Percentiles rank a stretch among this genome's conserved stretches.
These are phyloP conservation scores for Mesembryanthemum crystallinum DNA, from an alignment of 148 eudicot genomes.

Conservation along the genomic window DNA sequence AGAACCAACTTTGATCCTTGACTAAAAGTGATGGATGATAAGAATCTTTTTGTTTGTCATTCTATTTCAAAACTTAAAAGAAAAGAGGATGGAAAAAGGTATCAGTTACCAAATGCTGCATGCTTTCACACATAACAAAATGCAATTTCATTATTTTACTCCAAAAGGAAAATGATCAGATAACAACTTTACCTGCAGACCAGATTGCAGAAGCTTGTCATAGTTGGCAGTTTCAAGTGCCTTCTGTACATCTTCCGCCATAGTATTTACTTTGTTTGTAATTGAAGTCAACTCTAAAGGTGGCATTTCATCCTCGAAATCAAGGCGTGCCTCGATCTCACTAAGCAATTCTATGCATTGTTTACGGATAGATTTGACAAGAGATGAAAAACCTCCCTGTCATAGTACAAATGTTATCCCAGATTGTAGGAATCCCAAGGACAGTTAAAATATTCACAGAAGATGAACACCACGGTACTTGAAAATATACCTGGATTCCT, in stretches of 20 bases:
- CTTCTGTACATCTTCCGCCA: slow-evolving; percentile 58
- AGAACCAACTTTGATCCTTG: not conserved
- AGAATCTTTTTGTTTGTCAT: not conserved
- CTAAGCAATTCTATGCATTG: slow-evolving; percentile 86
- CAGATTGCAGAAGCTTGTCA: slow-evolving; percentile 90
- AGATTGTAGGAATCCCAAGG: not conserved
- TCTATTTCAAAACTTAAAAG: not conserved
- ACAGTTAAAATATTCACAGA: not conserved
- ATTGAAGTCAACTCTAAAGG: slow-evolving; percentile 52
- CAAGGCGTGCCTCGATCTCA: slow-evolving; percentile 97
- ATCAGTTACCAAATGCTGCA: slow-evolving; percentile 1
- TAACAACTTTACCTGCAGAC: slow-evolving; percentile 64
- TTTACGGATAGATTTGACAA: slow-evolving; percentile 66
- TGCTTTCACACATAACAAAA: not conserved
- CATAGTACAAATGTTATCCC: not conserved
- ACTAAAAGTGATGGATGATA: not conserved
- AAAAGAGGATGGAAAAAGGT: not conserved
- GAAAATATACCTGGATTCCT: slow-evolving; percentile 73
- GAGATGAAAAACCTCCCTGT: slow-evolving; percentile 93
- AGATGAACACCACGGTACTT: slow-evolving; percentile 5
- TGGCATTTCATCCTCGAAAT: slow-evolving; percentile 99
- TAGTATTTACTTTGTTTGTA: slow-evolving; percentile 45
- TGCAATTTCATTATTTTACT: not conserved
- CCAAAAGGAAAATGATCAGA: not conserved
- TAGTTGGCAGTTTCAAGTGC: slow-evolving; percentile 87